Evolutionary conservation across 257 asterid species (phyloP), one percentile per base, ranked within the genome.

Genomic region (Avicennia marina): DNA sequence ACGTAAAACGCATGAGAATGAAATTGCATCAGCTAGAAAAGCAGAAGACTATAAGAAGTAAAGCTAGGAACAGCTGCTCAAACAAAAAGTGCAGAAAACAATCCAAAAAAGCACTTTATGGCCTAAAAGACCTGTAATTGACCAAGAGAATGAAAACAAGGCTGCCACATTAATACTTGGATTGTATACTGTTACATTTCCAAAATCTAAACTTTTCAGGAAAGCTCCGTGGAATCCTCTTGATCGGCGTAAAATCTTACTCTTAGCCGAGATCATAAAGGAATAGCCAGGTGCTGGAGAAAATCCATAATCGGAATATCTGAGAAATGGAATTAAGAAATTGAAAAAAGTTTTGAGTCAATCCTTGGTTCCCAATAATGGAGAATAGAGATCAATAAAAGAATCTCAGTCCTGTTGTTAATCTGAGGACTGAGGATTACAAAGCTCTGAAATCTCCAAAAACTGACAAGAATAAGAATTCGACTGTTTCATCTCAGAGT

Each of bases 341-440:
- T 27, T 36, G 7, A 16, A 11, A 16, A n/a, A 53, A 21, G 7
- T 25, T 15, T 44, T 27, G 32, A 44, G 11, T 56, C 68, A 8
- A 42, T 44, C 13, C 53, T 43, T 24, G 20, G 20, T 45, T 25
- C 19, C 44, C 42, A 45, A 25, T n/a, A 20, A 38, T n/a, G 29
- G 20, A 31, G 60, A 62, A 19, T 18, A 56, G 22, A 33, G 15
- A 24, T 20, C 17, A 50, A 59, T 12, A n/a, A n/a, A n/a, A n/a
- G n/a, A n/a, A n/a, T 17, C 25, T 29, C 47, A 11, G 17, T n/a
- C n/a, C n/a, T n/a, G 13, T 9, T 33, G 62, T 51, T 50, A 57
- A 39, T 65, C 60, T 66, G 44, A 19, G n/a, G 22, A 65, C 22
- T 19, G 44, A 48, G 53, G 60, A 58, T 58, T 47, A 34, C 43